A percentile compares a stretch with the other conserved stretches of the same genome.
phyloP scores from a whole-genome alignment of 2,329 filamentous ascomycete species.

The Colletotrichum liaoningense region DNA sequence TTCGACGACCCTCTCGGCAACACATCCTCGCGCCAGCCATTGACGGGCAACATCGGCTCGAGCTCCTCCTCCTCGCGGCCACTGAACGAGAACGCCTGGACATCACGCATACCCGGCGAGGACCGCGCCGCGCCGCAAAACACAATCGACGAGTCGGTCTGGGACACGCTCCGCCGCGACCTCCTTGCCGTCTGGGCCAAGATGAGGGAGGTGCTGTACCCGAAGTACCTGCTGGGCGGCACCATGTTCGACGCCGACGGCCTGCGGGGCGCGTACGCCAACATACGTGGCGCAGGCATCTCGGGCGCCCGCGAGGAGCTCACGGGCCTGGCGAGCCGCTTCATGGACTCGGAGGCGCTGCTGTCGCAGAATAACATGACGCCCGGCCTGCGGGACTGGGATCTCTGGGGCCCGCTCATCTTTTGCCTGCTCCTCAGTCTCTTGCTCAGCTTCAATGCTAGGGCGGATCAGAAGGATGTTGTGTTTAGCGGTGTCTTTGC shows the following conservation, averaged over 20 bases:
- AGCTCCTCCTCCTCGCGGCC: conserved; percentile 62
- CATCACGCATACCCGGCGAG: conserved; percentile 90
- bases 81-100: conserved; percentile 84
- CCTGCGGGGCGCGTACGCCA: conserved; percentile 71
- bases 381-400: conserved; percentile 93
- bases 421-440: conserved; percentile 92
- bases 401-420: conserved; percentile 95
- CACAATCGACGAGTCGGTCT: conserved; percentile 97
- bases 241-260: conserved; percentile 70
- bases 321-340: conserved; percentile 68
- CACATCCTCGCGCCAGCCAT: conserved; percentile 78
- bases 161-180: conserved; percentile 95
- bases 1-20: conserved; percentile 86
- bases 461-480: conserved; percentile 82
- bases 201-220: conserved; percentile 96
- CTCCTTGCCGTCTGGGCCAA: conserved; percentile 96
- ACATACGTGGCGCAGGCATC: conserved; percentile 68
- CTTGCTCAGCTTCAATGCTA: conserved; percentile 85
- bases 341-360: conserved; percentile 72
- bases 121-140: conserved; percentile 90
- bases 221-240: conserved; percentile 87
- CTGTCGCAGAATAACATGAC: conserved; percentile 79
- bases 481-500: conserved; percentile 98
- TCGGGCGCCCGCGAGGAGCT: conserved; percentile 72
- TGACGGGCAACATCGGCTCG: conserved; percentile 85